These are phyloP conservation scores for Penicillium flavigenum DNA, from an alignment of 495 filamentous ascomycete species.

Conservation along the genomic window DNA sequence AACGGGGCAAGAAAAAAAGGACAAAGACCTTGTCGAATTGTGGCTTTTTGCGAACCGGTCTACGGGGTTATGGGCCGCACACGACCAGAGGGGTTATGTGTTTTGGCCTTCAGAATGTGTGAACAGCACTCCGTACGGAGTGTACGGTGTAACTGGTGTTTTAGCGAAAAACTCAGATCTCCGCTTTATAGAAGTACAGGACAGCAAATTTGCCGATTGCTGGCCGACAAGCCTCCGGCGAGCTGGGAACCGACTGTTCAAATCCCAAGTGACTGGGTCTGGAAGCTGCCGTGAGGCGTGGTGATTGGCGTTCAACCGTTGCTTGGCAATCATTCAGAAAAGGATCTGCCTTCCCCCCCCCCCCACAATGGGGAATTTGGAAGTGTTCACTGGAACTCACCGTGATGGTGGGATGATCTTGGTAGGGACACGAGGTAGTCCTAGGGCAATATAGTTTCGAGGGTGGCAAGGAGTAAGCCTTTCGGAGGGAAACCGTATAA, in stretches of 20 bases:
- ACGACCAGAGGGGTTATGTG: neutral
- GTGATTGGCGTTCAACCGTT: conserved; percentile 7
- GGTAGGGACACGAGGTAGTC: neutral
- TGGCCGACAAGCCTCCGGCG: conserved; percentile 15
- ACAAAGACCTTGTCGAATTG: neutral
- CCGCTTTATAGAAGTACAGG: too few relatives aligned
- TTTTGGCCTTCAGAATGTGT: neutral
- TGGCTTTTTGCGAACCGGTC: conserved; percentile 7
- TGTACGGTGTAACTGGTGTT: conserved; percentile 10
- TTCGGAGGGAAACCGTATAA: conserved; percentile 1
- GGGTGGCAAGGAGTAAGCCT: conserved; percentile 8
- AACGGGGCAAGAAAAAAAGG: neutral
- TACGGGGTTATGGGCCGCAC: neutral
- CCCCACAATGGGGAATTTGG: conserved; percentile 21
- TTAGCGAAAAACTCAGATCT: conserved; percentile 12
- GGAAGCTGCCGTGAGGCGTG: neutral
- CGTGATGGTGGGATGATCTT: conserved; percentile 5
- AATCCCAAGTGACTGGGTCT: conserved; percentile 2
- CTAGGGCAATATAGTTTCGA: neutral
- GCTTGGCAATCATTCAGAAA: conserved; percentile 10
- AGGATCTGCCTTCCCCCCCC: conserved; percentile 13
- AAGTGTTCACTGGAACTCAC: neutral
- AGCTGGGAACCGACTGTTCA: neutral
- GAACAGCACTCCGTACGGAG: conserved; percentile 5
- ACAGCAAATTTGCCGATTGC: neutral